Base-by-base conservation (phyloP, 2,329 filamentous ascomycete species). In the Ascochyta pisi region DNA sequence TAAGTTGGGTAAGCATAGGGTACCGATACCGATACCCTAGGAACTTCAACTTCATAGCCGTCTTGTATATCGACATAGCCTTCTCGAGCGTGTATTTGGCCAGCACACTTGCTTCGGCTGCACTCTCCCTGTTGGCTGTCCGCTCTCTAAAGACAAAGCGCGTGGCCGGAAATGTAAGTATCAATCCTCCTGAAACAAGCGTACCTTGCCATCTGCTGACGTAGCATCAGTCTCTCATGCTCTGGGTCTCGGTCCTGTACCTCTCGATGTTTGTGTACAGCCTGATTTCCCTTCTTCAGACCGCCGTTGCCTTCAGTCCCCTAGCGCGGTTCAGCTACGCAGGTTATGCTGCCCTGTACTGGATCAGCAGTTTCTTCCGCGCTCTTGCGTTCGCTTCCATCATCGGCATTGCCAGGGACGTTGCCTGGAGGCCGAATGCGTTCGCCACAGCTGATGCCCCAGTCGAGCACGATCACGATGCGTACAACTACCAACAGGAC, bases 401-500 rank as follows among this genome's bases (percentile, higher is more conserved):
- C 15, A 49, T 57, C 15, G 12, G 52, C 27, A 53, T 57, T 31
- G 54, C 54, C 1, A 57, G 19, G 39, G 44, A 53, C 19, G 29
- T 29, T 12, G 44, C 26, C 9, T 57, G 54, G 54, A 41, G 15
- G 10, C 38, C 48, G 29, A 31, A 26, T n/a, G 23, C 24, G 3
- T 37, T 24, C 26, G 26, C 33, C 33, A 24, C 16, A 15, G 10
- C 22, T 47, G 44, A 23, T 15, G 41, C 6, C 13, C 34, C 23
- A 22, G 23, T 24, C 16, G n/a, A 35, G n/a, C 46, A 38, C 22
- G 35, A 50, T 33, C 23, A 54, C 23, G 51, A 34, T 33, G n/a
- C 38, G 19, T 54, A 46, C 33, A 13, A 29, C 16, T 23, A 48
- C 34, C 40, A 55, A 13, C 52, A 50, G 22, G 52, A 50, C 27